phyloP scores from a whole-genome alignment of 441 rosid genomes.

The Pelargonium cotyledonis region DNA sequence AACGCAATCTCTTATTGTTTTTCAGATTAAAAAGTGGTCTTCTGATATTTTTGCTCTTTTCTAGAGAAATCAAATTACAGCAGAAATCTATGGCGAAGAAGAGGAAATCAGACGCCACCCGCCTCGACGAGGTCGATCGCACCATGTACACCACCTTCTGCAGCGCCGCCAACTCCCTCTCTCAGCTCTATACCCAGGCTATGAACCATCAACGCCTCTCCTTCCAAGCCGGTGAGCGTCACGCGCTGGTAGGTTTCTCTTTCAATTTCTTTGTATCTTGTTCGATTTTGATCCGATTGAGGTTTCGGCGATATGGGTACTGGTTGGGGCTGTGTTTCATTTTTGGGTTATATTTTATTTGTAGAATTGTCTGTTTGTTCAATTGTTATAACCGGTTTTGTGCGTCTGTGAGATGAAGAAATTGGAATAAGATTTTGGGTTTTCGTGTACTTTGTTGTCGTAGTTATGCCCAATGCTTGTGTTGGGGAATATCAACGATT shows the following conservation, averaged over 20 bases:
- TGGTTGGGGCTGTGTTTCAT: not conserved
- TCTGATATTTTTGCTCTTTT: constrained; percentile 10
- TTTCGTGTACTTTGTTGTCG: not conserved
- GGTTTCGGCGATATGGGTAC: constrained; percentile 11
- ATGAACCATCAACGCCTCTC: constrained; percentile 63
- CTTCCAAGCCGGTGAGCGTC: constrained; percentile 69
- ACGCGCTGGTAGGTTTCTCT: constrained; percentile 36
- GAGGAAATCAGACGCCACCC: constrained; percentile 50
- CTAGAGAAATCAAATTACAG: not conserved
- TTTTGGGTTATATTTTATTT: not conserved
- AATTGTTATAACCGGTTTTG: not conserved
- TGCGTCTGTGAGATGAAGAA: not conserved
- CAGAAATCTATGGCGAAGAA: constrained; percentile 43
- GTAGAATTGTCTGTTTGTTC: not conserved
- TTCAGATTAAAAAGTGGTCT: not conserved
- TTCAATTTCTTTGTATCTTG: not conserved
- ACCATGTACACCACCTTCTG: constrained; percentile 59
- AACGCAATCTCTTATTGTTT: not conserved
- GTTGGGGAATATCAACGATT: not conserved
- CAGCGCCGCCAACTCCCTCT: constrained; percentile 65
- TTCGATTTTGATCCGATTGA: constrained; percentile 9
- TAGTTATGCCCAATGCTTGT: not conserved
- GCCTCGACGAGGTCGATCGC: constrained; percentile 62
- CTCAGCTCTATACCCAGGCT: constrained; percentile 63
- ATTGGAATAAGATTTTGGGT: not conserved